Conservation (phyloP, 2,329 filamentous ascomycete species). For the Xylaria sp. region DNA sequence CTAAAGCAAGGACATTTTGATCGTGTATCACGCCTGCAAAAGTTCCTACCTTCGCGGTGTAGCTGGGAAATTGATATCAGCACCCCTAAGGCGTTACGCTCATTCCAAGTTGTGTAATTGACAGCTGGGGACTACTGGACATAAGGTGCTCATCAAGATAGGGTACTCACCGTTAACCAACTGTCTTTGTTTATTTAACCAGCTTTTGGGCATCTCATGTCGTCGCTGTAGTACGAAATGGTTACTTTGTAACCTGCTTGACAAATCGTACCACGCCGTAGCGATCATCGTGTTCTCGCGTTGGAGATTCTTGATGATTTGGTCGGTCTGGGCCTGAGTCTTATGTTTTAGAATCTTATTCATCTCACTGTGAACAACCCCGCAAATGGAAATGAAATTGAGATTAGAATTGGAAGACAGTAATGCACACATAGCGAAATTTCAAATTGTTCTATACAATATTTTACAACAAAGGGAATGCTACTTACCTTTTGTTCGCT, state of each 20-base stretch:
- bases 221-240: conserved; percentile 81
- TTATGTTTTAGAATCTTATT: conserved; percentile 29
- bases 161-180: conserved; percentile 68
- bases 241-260: conserved; percentile 82
- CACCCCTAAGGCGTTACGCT: background rate
- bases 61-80: conserved; percentile 42
- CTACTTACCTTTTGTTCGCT: conserved; percentile 65
- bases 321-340: conserved; percentile 61
- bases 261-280: conserved; percentile 88
- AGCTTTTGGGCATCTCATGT: conserved; percentile 80
- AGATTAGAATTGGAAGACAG: background rate
- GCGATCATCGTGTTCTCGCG: conserved; percentile 82
- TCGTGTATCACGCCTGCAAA: conserved; percentile 25
- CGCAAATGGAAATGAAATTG: too few species aligned
- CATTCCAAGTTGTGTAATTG: background rate
- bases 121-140: background rate
- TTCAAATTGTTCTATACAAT: conserved; percentile 1
- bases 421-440: background rate
- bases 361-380: background rate
- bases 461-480: conserved; percentile 27
- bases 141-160: background rate
- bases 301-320: conserved; percentile 74
- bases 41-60: conserved; percentile 51
- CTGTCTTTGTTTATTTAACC: conserved; percentile 84
- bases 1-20: background rate